These are phyloP conservation scores for Cyberlindnera sargentensis DNA, from an alignment of 805 yeast genomes.

Conservation along the genomic window DNA sequence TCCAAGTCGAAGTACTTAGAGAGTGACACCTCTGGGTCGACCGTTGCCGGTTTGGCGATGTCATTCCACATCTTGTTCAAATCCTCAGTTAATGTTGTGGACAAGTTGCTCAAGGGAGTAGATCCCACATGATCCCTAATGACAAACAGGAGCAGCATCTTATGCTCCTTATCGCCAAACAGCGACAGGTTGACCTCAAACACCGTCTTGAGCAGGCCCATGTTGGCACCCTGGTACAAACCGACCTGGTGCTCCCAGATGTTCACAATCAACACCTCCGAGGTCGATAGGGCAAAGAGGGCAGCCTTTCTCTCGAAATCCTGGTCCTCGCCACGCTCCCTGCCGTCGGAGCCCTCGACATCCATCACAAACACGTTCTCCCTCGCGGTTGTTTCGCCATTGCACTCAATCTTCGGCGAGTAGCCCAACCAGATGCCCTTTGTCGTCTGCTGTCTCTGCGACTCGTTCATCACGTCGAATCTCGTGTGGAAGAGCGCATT, in stretches of 20 bases:
- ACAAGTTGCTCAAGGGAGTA: conserved; percentile 71
- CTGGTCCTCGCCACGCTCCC: conserved; percentile 97
- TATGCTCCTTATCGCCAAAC: conserved; percentile 59
- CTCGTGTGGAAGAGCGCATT: conserved; percentile 79
- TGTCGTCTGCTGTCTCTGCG: conserved; percentile 82
- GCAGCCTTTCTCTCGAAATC: conserved; percentile 98
- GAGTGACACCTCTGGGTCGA: conserved; percentile 42
- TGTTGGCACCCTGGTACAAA: conserved; percentile 93
- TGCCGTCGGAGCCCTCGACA: conserved; percentile 98
- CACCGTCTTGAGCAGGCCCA: conserved; percentile 92
- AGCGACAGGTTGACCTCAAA: conserved; percentile 89
- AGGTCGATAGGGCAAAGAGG: conserved; percentile 84
- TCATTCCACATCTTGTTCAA: conserved; percentile 71
- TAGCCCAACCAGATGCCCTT: conserved; percentile 76
- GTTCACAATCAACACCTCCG: conserved; percentile 85
- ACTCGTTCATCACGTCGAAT: conserved; percentile 92
- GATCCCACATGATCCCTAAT: conserved; percentile 87
- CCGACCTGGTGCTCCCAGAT: conserved; percentile 98
- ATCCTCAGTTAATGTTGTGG: conserved; percentile 63
- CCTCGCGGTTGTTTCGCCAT: conserved; percentile 13
- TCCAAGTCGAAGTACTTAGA: conserved; percentile 79
- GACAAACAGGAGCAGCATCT: conserved; percentile 73
- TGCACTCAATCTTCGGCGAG: conserved; percentile 34
- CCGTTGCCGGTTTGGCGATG: conserved; percentile 64
- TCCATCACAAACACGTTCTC: conserved; percentile 72